These are phyloP conservation scores for Stagonosporopsis cucurbitacearum DNA, from an alignment of 2,329 filamentous ascomycete species.

Conservation along the genomic window DNA sequence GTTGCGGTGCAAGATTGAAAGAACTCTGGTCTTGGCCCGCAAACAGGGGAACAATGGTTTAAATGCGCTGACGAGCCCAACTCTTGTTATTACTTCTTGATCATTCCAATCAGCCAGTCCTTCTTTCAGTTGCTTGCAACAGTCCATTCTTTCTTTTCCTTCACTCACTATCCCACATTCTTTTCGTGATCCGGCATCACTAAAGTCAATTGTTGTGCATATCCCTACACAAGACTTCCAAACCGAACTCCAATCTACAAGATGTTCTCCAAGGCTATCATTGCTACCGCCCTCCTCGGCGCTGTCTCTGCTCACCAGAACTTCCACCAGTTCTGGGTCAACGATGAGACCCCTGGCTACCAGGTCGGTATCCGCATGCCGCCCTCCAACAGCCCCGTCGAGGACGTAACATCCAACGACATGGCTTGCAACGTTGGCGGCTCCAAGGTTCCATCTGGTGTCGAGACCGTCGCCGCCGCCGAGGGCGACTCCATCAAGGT, in stretches of 20 bases:
- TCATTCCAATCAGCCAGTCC: conserved; percentile 33
- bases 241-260: conserved; percentile 20
- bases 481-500: conserved; percentile 45
- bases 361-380: conserved; percentile 47
- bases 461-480: conserved; percentile 36
- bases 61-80: conserved; percentile 17
- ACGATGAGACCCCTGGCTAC: conserved; percentile 38
- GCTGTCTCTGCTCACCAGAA: conserved; percentile 44
- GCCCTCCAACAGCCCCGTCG: conserved; percentile 42
- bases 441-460: conserved; percentile 36
- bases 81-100: conserved; percentile 5
- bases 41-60: conserved; percentile 6
- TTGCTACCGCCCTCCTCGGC: conserved; percentile 34
- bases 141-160: conserved; percentile 27
- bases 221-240: conserved; percentile 19
- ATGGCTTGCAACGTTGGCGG: conserved; percentile 46
- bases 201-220: conserved; percentile 13
- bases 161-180: conserved; percentile 27
- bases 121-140: conserved; percentile 28
- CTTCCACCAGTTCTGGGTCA: conserved; percentile 42
- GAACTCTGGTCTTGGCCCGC: conserved; percentile 11
- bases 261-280: conserved; percentile 42
- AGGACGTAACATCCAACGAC: conserved; percentile 40
- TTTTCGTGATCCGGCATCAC: conserved; percentile 36
- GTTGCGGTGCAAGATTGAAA: conserved; percentile 11